Evolutionary conservation across 2,329 filamentous ascomycete genomes (phyloP).

Genomic region (Colletotrichum ledebouriae): DNA sequence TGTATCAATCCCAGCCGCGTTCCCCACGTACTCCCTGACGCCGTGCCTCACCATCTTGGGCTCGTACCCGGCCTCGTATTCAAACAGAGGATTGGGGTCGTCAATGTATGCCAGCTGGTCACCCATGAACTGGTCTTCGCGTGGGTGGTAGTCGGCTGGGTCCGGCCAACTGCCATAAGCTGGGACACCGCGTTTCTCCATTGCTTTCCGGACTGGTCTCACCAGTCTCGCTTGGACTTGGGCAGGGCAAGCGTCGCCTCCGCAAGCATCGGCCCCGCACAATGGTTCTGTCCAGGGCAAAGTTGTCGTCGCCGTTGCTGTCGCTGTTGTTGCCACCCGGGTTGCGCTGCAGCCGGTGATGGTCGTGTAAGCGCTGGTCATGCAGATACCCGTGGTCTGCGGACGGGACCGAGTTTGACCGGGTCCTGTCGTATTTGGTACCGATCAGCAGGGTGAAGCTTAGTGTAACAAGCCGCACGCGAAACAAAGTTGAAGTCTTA

Average conservation of each 20-base stretch:
- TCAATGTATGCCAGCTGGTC: not conserved
- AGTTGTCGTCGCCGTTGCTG: not conserved
- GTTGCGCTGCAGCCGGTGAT: slow-evolving; percentile 18
- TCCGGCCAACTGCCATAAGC: slow-evolving; percentile 1
- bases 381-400: not conserved
- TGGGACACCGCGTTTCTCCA: slow-evolving; percentile 46
- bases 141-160: slow-evolving; percentile 13
- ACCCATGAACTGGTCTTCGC: slow-evolving; percentile 4
- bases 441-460: not conserved
- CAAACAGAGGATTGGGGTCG: not conserved
- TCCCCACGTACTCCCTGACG: not conserved
- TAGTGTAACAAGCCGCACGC: no score
- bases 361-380: slow-evolving; percentile 23
- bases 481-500: not conserved
- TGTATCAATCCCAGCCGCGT: slow-evolving; percentile 1
- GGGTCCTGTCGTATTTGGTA: not conserved
- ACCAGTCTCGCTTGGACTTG: not conserved
- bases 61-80: slow-evolving; percentile 1
- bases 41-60: not conserved
- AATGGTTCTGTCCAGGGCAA: no score
- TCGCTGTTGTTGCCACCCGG: slow-evolving; percentile 1
- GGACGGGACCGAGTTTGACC: not conserved
- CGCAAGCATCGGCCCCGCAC: not conserved
- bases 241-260: not conserved
- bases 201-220: not conserved